Evolutionary conservation across 208 protist genomes (phyloP), one percentile per base, ranked within the genome.

Genomic region (Acanthamoeba castellanii): DNA sequence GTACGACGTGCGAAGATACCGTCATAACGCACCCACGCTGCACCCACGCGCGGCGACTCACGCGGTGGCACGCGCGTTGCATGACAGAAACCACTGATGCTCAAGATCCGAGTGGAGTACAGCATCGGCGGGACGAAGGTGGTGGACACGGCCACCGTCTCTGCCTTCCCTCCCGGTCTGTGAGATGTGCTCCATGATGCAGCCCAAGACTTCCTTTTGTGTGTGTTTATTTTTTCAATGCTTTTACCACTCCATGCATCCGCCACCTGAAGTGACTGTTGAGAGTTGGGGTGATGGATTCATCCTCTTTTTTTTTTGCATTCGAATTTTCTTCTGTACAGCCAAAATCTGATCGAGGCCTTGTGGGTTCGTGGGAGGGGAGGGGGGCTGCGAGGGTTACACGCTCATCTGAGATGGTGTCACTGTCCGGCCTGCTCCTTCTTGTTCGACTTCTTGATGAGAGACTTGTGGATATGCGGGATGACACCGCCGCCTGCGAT

Each of bases 401-500:
- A 27, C 13, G 8, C 13, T 30, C 9, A 25, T 57, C 9, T 61
- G 13, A n/a, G 27, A 57, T 14, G 64, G 3, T 5, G n/a, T 70
- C 11, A 70, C 64, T 70, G 64, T 3, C 27, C 72, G 72, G 5
- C 88, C 42, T 72, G 88, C 42, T 47, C 92, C 95, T 96, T 95
- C 93, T 95, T 95, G 74, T 14, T 70, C 88, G 87, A 74, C 81
- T 97, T 97, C 92, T 97, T 97, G 82, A 97, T 97, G 30, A 98
- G 96, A 3, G 95, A 96, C 85, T 98, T 98, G 97, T 98, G 98
- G 95, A 98, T 98, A 94, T 98, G 97, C 22, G 98, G 98, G 0
- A 97, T 81, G 32, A 98, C 98, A 96, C 98, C 98, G 87, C 98
- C 98, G 57, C 97, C 97, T 18, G 97, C 96, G 76, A 99, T 98